Evolutionary conservation across 164 flowering plant genomes (phyloP), one percentile per base, ranked within the genome.

Genomic region (Brasenia schreberi): DNA sequence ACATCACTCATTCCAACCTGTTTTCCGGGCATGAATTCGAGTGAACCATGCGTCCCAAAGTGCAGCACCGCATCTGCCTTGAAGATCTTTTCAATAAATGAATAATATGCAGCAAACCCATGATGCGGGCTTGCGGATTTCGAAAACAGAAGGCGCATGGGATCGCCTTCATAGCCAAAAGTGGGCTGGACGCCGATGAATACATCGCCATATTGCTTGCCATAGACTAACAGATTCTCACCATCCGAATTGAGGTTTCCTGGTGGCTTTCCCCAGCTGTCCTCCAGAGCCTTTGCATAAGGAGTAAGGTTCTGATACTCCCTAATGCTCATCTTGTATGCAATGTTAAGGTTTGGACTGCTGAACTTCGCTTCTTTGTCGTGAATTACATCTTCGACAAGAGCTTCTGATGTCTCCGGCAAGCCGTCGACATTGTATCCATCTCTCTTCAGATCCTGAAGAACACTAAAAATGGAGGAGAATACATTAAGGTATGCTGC

Each of bases 1-100:
- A 62, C 99, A 77, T 95, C 99, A 65, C 99, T 95, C 99, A 95
- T 95, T 52, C 97, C 99, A 7, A 95, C 99, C 65, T 95, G 99
- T 64, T 95, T 95, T 56, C 99, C 99, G 9, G 99, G 99, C 99
- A 95, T 95, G 81, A 95, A 95, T 70, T 95, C 99, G 45, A 95
- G 87, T 1, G 99, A 95, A 1, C 99, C 99, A 65, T 95, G 99
- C 27, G 99, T 95, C 0, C 99, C 99, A 68, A 95, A 95, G 66
- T 95, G 99, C 56, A 92, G 97, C 63, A 95, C 99, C 19, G 96
- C 92, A 73, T 95, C 99, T 2, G 99, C 97, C 72, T 85, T 80
- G 82, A 95, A 95, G 27, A 95, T 82, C 72, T 88, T 95, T 83
- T 95, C 99, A 19, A 95, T 92, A 66, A 73, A 95, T 0, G 99